Evolutionary conservation across 2,329 filamentous ascomycete genomes (phyloP), one percentile per base, ranked within the genome.

Genomic region (Aspergillus ibericus): DNA sequence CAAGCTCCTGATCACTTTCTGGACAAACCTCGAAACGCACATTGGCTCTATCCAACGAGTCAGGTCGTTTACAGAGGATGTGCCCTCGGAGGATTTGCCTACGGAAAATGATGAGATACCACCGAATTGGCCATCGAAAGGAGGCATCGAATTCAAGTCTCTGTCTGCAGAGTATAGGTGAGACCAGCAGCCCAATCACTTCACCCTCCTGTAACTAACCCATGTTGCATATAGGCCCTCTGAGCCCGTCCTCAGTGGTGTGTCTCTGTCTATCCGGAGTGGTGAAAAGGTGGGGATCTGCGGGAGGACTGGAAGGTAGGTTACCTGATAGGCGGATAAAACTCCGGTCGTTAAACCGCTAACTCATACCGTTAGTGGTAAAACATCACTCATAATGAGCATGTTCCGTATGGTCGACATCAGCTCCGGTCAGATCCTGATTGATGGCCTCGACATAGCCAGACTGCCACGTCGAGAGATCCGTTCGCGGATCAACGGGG

Each of bases 21-120:
- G 83, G 83, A 86, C 84, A 0, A 77, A 78, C 42, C 72, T 87
- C 15, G 85, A 87, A 63, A 86, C 83, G 0, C 79, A 80, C 36
- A 79, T 87, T 46, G 84, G 84, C 7, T 83, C 83, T 9, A 78
- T 87, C 8, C 75, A 80, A 4, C 77, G 85, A 20, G 77, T 86
- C 60, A 83, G 82, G 66, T 76, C 77, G n/a, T 85, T 85, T 60
- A 77, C 75, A 1, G 73, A 75, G 6, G 75, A 73, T 29, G 77
- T 79, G 1, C 65, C 75, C 9, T 75, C 73, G 1, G 82, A 84
- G 62, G 74, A 83, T 48, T 69, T 70, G 46, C 67, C 68, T 6
- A 68, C 63, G 2, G 81, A 84, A 62, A 70, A 76, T 40, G 65
- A 70, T 12, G 63, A 66, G 4, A 70, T 76, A 4, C 76, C 78